A percentile compares a stretch with the other conserved stretches of the same genome.
phyloP scores from a whole-genome alignment of 2,329 filamentous ascomycete species.

The Diatrype stigma region DNA sequence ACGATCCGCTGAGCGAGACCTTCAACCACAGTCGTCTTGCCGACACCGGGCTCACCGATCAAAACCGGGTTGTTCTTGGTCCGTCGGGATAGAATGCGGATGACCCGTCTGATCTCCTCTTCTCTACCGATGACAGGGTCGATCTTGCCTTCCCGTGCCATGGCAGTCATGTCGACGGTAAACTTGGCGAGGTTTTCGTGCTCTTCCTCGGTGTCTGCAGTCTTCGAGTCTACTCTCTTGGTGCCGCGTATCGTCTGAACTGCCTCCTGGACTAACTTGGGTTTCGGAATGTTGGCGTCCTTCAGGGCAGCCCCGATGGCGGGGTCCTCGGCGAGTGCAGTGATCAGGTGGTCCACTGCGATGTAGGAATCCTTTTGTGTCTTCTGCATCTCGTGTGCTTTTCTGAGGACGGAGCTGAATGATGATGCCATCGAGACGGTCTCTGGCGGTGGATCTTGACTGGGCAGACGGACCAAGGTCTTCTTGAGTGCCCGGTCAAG shows the following conservation, averaged over 20 bases:
- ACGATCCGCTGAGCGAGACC: conserved; percentile 93
- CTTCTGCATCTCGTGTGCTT: conserved; percentile 86
- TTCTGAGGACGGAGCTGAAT: conserved; percentile 77
- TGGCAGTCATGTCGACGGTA: conserved; percentile 95
- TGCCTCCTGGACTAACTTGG: conserved; percentile 87
- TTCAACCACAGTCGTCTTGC: conserved; percentile 97
- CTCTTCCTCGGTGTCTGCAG: conserved; percentile 86
- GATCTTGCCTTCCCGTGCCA: conserved; percentile 96
- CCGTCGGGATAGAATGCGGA: conserved; percentile 85
- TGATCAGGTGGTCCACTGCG: conserved; percentile 91
- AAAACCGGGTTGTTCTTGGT: conserved; percentile 99
- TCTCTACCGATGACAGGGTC: conserved; percentile 96
- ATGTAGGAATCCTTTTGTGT: conserved; percentile 97
- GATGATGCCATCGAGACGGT: conserved; percentile 76
- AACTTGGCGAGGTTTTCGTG: conserved; percentile 97
- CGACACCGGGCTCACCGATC: conserved; percentile 96
- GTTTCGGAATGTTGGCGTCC: conserved; percentile 86
- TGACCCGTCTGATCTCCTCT: conserved; percentile 88
- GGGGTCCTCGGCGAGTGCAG: conserved; percentile 74
- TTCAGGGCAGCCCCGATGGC: conserved; percentile 69
- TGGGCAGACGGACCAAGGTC: conserved; percentile 81
- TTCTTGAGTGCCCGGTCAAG: conserved; percentile 91
- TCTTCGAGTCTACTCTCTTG: conserved; percentile 91
- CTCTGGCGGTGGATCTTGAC: conserved; percentile 92
- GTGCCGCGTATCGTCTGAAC: conserved; percentile 89